Base-by-base conservation (phyloP, 768 basidiomycete genomes). In the Trametopsis cervina region DNA sequence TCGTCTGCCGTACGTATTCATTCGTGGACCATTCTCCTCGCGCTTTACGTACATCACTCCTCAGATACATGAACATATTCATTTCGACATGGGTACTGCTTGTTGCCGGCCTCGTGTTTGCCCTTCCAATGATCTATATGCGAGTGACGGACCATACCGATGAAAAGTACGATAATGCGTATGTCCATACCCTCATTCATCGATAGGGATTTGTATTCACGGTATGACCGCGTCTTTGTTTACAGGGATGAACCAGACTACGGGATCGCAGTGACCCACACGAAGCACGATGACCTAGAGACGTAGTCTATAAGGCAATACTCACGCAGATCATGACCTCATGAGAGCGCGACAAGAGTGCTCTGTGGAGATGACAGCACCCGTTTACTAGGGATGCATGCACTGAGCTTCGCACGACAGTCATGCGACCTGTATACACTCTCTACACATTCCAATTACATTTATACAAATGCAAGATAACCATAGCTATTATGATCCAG, bases 21-120 rank as follows among this genome's bases (percentile, higher is more conserved):
- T 17, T 46, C 20, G 18, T 22, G 21, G 37, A 55, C 20, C 53
- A 46, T 5, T n/a, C 1, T n/a, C n/a, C n/a, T n/a, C n/a, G n/a
- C n/a, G n/a, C n/a, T n/a, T 33, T 12, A 9, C 25, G 23, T 35
- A 6, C 17, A 27, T 44, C 44, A n/a, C 17, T 43, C 51, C 10
- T 22, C 55, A 69, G 67, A 22, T 88, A 73, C 64, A 81, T 85
- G 78, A 83, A 75, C 56, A 73, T 88, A 25, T 85, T 88, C 58
- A 57, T 82, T 50, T 83, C 83, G 17, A 85, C 85, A 0, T 88
- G 85, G 85, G 70, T 69, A n/a, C 69, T 88, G 23, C 76, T 85
- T 38, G 75, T 76, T 27, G 77, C 71, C 0, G 84, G 85, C 4
- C 70, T 87, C 15, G 26, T 80, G 39, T 83, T 76, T 52, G 77